These are phyloP conservation scores for Amaranthus palmeri DNA, from an alignment of 148 eudicot species.

Conservation along the genomic window DNA sequence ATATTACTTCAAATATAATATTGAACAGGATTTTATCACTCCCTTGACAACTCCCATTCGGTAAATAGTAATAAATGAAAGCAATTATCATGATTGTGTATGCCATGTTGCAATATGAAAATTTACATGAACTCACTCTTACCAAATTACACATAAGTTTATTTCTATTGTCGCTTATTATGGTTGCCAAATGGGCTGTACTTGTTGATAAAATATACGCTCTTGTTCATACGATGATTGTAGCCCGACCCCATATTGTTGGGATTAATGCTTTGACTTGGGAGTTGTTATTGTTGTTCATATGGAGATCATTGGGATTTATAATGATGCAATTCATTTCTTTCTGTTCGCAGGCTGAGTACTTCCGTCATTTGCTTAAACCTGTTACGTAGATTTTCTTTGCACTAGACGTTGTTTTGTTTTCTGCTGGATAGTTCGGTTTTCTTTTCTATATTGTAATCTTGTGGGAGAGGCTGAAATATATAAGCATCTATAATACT, in stretches of 20 bases:
- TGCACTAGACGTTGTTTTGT: slow-evolving; percentile 24
- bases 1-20: not conserved
- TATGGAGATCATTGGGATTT: not conserved
- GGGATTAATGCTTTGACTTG: no score
- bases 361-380: slow-evolving; percentile 78
- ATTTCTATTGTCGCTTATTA: no score
- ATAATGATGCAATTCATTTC: slow-evolving; percentile 8
- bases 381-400: slow-evolving; percentile 72
- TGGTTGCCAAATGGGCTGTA: no score
- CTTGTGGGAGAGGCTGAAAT: slow-evolving; percentile 28
- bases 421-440: slow-evolving; percentile 32
- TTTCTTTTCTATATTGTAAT: slow-evolving; percentile 28
- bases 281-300: not conserved
- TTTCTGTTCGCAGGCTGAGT: slow-evolving; percentile 63
- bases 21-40: not conserved
- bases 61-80: no score
- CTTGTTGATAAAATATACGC: no score
- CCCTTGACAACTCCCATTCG: no score
- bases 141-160: no score
- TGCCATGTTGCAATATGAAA: no score
- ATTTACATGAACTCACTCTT: no score
- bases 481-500: slow-evolving; percentile 27
- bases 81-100: no score
- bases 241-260: no score
- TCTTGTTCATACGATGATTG: no score